Conservation (phyloP, 2,329 filamentous ascomycete genomes). For the Juglanconis oblonga region DNA sequence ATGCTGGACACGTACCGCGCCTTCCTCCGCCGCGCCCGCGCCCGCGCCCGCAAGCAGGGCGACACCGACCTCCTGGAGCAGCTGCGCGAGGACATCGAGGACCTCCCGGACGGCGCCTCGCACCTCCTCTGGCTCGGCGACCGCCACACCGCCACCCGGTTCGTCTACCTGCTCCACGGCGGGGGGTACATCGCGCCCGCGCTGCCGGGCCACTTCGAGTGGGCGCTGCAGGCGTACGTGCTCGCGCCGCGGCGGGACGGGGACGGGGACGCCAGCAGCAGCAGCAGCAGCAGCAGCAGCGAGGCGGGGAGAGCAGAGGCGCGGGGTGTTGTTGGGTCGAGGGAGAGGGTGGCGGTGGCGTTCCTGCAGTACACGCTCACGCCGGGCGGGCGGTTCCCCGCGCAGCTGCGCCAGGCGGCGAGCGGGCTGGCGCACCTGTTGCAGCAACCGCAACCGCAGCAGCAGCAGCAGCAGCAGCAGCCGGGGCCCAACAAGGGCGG, state of each 20-base stretch:
- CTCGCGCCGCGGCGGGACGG: background rate
- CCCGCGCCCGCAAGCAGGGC: background rate
- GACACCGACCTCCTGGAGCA: conserved; percentile 9
- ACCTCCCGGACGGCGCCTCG: conserved; percentile 6
- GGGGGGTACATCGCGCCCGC: conserved; percentile 13
- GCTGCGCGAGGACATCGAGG: conserved; percentile 10
- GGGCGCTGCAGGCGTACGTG: conserved; percentile 14
- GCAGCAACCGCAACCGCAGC: too few species aligned
- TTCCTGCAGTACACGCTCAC: conserved; percentile 34
- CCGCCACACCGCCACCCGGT: conserved; percentile 4
- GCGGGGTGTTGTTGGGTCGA: background rate
- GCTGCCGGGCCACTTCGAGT: conserved; percentile 15
- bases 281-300: background rate
- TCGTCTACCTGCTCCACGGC: conserved; percentile 16
- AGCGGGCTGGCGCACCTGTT: conserved; percentile 31
- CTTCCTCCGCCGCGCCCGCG: background rate
- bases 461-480: too few species aligned
- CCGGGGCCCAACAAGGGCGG: background rate
- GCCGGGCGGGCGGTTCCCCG: conserved; percentile 29
- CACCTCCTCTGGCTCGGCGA: conserved; percentile 16
- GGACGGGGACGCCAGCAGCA: background rate
- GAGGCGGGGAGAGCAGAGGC: background rate
- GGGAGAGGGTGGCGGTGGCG: conserved; percentile 28
- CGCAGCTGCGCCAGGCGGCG: conserved; percentile 30
- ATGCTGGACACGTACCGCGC: conserved; percentile 3